Evolutionary conservation across 208 protist species (phyloP), one percentile per base, ranked within the genome.

Genomic region (Trypanosoma platydactyli): DNA sequence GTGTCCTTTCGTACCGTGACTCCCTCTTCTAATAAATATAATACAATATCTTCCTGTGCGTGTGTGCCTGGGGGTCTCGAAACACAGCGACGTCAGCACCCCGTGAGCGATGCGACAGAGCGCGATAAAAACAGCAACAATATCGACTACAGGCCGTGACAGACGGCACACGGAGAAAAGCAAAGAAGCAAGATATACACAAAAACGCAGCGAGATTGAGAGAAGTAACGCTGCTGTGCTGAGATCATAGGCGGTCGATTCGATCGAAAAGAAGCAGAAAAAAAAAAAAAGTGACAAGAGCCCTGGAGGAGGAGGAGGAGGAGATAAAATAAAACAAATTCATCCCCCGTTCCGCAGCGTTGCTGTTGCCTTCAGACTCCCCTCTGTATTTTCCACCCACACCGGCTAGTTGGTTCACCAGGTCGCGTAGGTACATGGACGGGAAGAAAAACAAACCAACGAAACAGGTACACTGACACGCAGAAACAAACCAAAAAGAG

Each of bases 141-240:
- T 3, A 18, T 20, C 30, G 13, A 61, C 30, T 9, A 22, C 24
- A 12, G 44, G 15, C 45, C 46, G 6, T 22, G 41, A 60, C 16
- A 46, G n/a, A 18, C 61, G 16, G 56, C 38, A 52, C 16, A 9
- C 48, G 25, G 60, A 24, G 12, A 42, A 55, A 38, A 59, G 54
- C 15, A 40, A 61, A 42, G 48, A 54, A 29, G 48, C 45, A 44
- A 50, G 18, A 59, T 57, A 35, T 57, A 50, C 41, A 40, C 52
- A 42, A 50, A 51, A 42, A 35, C 16, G 53, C 52, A 64, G 22
- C 9, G 33, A 54, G 16, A 66, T 49, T 9, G 33, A 9, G 5
- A 38, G 33, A 3, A 38, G 33, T 38, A n/a, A n/a, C n/a, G n/a
- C n/a, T n/a, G n/a, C n/a, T n/a, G n/a, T n/a, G n/a, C n/a, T n/a